Percentiles rank a stretch among this genome's conserved stretches.
Conservation (phyloP, 306 rosid species). For the Castanospermum australe region DNA sequence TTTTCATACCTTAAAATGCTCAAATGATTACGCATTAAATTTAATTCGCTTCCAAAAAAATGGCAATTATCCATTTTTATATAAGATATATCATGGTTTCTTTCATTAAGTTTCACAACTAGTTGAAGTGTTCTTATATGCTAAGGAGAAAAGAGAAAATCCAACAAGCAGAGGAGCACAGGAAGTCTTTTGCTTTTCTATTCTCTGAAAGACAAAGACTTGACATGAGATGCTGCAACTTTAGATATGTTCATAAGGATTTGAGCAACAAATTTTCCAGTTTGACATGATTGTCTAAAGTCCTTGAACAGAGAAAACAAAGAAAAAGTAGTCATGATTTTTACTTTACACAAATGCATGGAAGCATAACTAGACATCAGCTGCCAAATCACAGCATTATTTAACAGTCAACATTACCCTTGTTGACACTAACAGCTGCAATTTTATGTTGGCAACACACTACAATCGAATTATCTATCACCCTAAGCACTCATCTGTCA, state of each 20-base stretch:
- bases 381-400: neutral
- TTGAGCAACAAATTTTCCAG: neutral
- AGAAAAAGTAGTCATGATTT: neutral
- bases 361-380: neutral
- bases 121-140: neutral
- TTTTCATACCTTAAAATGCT: neutral
- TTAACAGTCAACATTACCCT: neutral
- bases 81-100: neutral
- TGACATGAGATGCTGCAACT: neutral
- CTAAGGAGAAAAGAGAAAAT: neutral
- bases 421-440: neutral
- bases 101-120: neutral
- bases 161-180: neutral
- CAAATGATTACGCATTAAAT: neutral
- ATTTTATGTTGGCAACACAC: neutral
- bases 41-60: neutral
- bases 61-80: neutral
- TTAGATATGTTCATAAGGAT: neutral
- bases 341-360: neutral
- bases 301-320: neutral
- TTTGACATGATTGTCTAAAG: neutral
- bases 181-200: neutral
- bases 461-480: neutral
- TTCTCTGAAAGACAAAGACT: neutral
- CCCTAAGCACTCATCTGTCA: neutral